A percentile compares a stretch with the other conserved stretches of the same genome.
These are phyloP conservation scores for Ustilago curta DNA, from an alignment of 1,284 basidiomycete species.

Conservation along the genomic window DNA sequence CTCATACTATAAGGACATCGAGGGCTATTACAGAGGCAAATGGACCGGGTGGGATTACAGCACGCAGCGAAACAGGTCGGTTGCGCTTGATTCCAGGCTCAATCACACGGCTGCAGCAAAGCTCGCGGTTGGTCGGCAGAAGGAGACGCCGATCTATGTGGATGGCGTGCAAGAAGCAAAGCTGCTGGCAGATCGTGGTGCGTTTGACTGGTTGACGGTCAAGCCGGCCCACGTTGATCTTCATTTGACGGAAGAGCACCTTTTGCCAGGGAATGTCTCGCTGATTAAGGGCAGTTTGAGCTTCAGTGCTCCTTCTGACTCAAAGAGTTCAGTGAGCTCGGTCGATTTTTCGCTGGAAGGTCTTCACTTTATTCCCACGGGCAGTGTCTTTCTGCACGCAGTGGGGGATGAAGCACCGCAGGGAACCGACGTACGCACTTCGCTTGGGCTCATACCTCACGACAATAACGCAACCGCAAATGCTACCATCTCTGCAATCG, in stretches of 20 bases:
- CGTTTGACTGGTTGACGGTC: conserved; percentile 28
- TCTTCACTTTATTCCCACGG: conserved; percentile 42
- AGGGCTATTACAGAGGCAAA: conserved; percentile 48
- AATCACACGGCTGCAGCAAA: conserved; percentile 15
- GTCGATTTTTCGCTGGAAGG: conserved; percentile 59
- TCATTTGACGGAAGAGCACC: conserved; percentile 40
- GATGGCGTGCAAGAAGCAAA: conserved; percentile 9
- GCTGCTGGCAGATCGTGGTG: conserved; percentile 19
- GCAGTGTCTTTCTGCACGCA: conserved; percentile 29
- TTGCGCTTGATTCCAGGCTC: conserved; percentile 30
- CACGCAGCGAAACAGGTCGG: conserved; percentile 22
- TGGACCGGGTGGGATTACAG: conserved; percentile 47
- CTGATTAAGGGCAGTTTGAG: conserved; percentile 44
- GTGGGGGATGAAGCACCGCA: conserved; percentile 21
- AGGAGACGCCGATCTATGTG: conserved; percentile 12
- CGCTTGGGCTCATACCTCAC: conserved; percentile 27
- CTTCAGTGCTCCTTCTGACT: conserved; percentile 6
- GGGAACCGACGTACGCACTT: conserved; percentile 36
- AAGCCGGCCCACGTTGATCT: conserved; percentile 24
- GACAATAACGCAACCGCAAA: conserved; percentile 29
- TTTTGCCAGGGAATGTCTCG: conserved; percentile 40
- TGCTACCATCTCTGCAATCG: conserved; percentile 55
- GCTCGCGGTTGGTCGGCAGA: background rate
- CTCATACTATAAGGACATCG: conserved; percentile 34
- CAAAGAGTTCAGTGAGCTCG: conserved; percentile 10